phyloP scores from a whole-genome alignment of 2,329 filamentous ascomycete species.

The Westerdykella aurantiaca region DNA sequence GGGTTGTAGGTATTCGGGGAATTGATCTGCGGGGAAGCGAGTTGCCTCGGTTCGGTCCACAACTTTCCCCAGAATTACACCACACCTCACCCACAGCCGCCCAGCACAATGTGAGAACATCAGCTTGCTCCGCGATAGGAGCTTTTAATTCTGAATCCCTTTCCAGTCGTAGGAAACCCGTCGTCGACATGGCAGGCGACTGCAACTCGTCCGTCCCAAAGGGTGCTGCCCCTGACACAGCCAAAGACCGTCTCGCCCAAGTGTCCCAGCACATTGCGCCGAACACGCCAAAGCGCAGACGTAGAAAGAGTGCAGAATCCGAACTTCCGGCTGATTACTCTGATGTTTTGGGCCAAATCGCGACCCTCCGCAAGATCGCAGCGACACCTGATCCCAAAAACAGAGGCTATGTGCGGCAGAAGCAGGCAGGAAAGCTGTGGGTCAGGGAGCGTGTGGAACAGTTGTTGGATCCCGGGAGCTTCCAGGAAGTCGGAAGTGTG shows the following conservation, averaged over 20 bases:
- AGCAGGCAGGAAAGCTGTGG: slow-evolving; percentile 60
- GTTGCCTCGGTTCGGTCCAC: slow-evolving; percentile 24
- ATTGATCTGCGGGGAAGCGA: not conserved
- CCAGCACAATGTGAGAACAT: slow-evolving; percentile 15
- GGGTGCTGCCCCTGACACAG: slow-evolving; percentile 18
- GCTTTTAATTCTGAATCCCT: slow-evolving; percentile 1
- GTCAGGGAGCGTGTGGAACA: slow-evolving; percentile 56
- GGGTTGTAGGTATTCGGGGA: not conserved
- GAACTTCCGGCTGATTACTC: slow-evolving; percentile 56
- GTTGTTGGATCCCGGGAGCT: slow-evolving; percentile 52
- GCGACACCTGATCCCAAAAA: slow-evolving; percentile 50
- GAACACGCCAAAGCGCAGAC: slow-evolving; percentile 34
- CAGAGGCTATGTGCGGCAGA: slow-evolving; percentile 57
- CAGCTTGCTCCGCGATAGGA: slow-evolving; percentile 11
- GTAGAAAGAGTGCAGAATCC: slow-evolving; percentile 32
- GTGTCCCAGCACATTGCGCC: slow-evolving; percentile 42
- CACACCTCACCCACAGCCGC: slow-evolving; percentile 3
- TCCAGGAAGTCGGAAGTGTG: slow-evolving; percentile 56
- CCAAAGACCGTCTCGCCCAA: slow-evolving; percentile 44
- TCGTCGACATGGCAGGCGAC: slow-evolving; percentile 20
- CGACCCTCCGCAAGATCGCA: slow-evolving; percentile 48
- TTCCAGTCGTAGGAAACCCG: not conserved
- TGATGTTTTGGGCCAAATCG: slow-evolving; percentile 55
- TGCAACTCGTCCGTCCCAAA: slow-evolving; percentile 9
- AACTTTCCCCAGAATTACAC: slow-evolving; percentile 14